phyloP scores from a whole-genome alignment of 352 stramenopile species.

The Phytophthora hibernalis region DNA sequence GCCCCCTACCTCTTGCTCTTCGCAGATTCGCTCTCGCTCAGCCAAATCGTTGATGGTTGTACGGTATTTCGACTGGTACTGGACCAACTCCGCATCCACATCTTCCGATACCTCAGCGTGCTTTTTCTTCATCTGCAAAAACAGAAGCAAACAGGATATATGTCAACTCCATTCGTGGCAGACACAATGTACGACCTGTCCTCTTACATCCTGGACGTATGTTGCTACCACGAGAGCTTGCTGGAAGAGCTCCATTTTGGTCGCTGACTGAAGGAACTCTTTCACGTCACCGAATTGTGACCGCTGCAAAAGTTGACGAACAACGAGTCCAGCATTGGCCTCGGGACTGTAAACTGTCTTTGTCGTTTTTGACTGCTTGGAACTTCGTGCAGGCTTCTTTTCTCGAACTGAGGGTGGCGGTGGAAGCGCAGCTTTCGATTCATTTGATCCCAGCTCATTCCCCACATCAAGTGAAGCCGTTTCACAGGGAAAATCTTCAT shows the following conservation, averaged over 20 bases:
- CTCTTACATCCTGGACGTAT: constrained; percentile 51
- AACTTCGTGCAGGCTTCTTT: background rate
- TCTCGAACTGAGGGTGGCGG: constrained; percentile 1
- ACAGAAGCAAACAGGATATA: background rate
- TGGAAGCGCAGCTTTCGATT: background rate
- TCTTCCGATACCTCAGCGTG: constrained; percentile 27
- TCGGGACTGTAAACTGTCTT: constrained; percentile 8
- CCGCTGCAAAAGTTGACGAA: constrained; percentile 61
- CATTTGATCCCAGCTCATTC: background rate
- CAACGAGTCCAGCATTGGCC: constrained; percentile 45
- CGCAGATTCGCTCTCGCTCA: constrained; percentile 18
- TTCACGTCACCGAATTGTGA: constrained; percentile 47
- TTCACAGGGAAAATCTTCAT: constrained; percentile 3
- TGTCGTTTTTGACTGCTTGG: constrained; percentile 12
- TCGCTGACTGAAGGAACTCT: constrained; percentile 44
- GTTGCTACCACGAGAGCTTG: constrained; percentile 51
- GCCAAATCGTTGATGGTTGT: constrained; percentile 32
- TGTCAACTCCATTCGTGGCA: background rate
- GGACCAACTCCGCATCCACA: constrained; percentile 23
- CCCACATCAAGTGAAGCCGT: background rate
- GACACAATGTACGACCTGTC: background rate
- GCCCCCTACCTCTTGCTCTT: constrained; percentile 36
- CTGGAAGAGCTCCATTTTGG: constrained; percentile 58
- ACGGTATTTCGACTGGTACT: constrained; percentile 39
- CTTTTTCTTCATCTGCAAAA: constrained; percentile 33